Base-by-base conservation (phyloP, 1,139 yeast species). In the Pichia sp. region DNA sequence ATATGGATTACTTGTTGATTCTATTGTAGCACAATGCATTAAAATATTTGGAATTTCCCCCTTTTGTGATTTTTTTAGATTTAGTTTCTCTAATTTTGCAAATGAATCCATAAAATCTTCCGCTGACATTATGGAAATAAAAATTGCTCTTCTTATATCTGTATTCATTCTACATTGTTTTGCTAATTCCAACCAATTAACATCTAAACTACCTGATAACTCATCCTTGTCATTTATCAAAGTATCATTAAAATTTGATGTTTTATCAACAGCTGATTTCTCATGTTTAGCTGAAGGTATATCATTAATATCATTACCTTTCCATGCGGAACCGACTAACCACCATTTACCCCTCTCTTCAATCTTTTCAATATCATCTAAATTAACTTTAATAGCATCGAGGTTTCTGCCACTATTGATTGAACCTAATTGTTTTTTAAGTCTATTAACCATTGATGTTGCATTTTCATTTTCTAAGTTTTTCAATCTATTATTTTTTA, bases 311-410 rank as follows among this genome's bases (percentile, higher is more conserved):
- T 55, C 67, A 16, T 62, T 58, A 1, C 91, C 91, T 63, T 81
- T 87, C 97, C 98, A 93, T 0, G 99, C 96, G 4, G 98, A 87
- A 45, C 99, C 99, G 39, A 95, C 91, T 44, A 93, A 74, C 99
- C 99, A 95, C 99, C 99, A 95, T 68, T 91, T 93, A 52, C 99
- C 99, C 58, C 83, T 79, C 0, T 84, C 79, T 14, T 83, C 87
- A 31, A 88, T 77, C 57, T 80, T 81, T 48, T 80, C 81, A 53
- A 95, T 90, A 70, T 95, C 99, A 47, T 81, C 84, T 36, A 95
- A 72, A 3, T 89, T 74, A 0, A 93, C 98, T 60, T 87, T 90
- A 34, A 95, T 74, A 1, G 99, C 88, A 51, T 93, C 99, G 42
- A 73, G 72, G 45, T 72, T 69, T 47, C 75, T 73, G 39, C 74